These are phyloP conservation scores for Saturnispora quitensis DNA, from an alignment of 805 yeast species.

Conservation along the genomic window DNA sequence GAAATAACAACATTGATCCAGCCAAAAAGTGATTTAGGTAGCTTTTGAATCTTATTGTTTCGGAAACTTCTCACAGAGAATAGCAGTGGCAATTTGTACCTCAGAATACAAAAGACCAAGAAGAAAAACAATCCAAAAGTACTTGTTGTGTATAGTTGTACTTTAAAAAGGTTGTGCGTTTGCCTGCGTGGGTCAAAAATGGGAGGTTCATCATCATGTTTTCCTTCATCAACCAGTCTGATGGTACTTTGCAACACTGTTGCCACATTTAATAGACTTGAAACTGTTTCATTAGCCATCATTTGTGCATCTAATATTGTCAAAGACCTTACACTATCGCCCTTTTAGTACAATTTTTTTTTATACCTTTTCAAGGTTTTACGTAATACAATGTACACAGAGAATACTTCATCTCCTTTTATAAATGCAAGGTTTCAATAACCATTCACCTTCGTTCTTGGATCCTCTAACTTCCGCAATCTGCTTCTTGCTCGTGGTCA, in stretches of 20 bases:
- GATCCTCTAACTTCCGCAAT: conserved; percentile 46
- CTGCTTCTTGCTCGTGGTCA: conserved; percentile 52
- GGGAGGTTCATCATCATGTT: conserved; percentile 27
- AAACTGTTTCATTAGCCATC: background rate
- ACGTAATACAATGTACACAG: background rate
- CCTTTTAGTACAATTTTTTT: background rate
- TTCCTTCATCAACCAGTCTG: background rate
- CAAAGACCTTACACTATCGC: background rate
- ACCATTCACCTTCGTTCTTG: conserved; percentile 75
- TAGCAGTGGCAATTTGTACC: conserved; percentile 48
- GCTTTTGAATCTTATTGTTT: conserved; percentile 32
- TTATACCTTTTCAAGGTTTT: background rate
- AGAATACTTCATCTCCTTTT: conserved; percentile 57
- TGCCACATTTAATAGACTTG: background rate
- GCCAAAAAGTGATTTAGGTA: conserved; percentile 42
- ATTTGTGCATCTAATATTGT: background rate
- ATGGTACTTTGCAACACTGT: background rate
- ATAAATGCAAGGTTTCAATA: conserved; percentile 92
- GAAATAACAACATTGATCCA: conserved; percentile 43
- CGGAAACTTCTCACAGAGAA: conserved; percentile 48
- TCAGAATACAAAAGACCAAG: conserved; percentile 38
- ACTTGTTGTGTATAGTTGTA: conserved; percentile 43
- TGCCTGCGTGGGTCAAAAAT: conserved; percentile 33
- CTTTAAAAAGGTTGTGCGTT: conserved; percentile 48
- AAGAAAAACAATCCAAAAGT: conserved; percentile 39